A percentile compares a stretch with the other conserved stretches of the same genome.
Evolutionary conservation across 1,139 yeast genomes (phyloP).

Genomic region (Hyphopichia buzzinii): DNA sequence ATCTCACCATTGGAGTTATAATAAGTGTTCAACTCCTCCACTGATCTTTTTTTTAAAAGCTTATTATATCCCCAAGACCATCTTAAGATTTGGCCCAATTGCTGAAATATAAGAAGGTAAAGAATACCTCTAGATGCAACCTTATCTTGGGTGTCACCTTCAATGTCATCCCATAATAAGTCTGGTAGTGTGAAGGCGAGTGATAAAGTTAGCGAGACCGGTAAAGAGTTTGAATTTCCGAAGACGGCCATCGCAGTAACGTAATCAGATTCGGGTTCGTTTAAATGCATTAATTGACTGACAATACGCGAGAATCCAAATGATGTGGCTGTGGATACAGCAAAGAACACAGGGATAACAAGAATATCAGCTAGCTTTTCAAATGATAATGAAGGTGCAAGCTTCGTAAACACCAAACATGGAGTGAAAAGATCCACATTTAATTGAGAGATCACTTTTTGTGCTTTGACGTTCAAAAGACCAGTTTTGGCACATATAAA

Average conservation of each 20-base stretch:
- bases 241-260: slow-evolving; percentile 89
- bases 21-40: slow-evolving; percentile 37
- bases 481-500: slow-evolving; percentile 65
- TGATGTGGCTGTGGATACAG: slow-evolving; percentile 62
- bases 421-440: slow-evolving; percentile 85
- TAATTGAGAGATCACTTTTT: slow-evolving; percentile 61
- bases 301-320: slow-evolving; percentile 51
- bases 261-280: slow-evolving; percentile 67
- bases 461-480: slow-evolving; percentile 57
- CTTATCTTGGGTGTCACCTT: slow-evolving; percentile 62
- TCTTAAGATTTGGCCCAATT: slow-evolving; percentile 76
- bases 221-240: slow-evolving; percentile 78
- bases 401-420: slow-evolving; percentile 74
- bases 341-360: slow-evolving; percentile 71
- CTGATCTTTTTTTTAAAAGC: slow-evolving; percentile 53
- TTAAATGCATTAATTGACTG: slow-evolving; percentile 47
- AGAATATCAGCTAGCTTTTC: slow-evolving; percentile 67
- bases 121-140: slow-evolving; percentile 80
- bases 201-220: slow-evolving; percentile 73
- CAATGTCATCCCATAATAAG: slow-evolving; percentile 70
- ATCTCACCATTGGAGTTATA: slow-evolving; percentile 13
- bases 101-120: slow-evolving; percentile 77
- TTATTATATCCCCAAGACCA: slow-evolving; percentile 95
- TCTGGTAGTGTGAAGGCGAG: slow-evolving; percentile 72
- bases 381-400: slow-evolving; percentile 71